These are phyloP conservation scores for Euphorbia schlechtendalii DNA, from an alignment of 441 rosid species.

Conservation along the genomic window DNA sequence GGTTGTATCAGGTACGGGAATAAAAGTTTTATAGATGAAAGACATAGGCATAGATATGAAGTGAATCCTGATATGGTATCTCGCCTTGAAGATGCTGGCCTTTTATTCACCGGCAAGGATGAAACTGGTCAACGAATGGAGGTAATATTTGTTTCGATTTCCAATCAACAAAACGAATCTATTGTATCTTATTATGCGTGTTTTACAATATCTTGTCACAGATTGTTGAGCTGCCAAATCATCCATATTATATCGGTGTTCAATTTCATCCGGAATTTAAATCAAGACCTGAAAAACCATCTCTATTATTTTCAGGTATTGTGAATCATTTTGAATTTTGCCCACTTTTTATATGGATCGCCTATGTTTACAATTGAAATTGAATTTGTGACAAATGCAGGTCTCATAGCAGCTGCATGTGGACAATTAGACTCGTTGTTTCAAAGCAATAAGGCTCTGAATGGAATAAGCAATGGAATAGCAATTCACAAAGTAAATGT, in stretches of 20 bases:
- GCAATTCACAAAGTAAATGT: conserved; percentile 25
- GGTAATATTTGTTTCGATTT: conserved; percentile 29
- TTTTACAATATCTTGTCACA: conserved; percentile 36
- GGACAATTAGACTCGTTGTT: conserved; percentile 53
- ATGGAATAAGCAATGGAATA: conserved; percentile 28
- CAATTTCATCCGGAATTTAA: conserved; percentile 98
- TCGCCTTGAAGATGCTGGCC: conserved; percentile 67
- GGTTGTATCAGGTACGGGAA: conserved; percentile 53
- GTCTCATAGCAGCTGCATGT: conserved; percentile 79
- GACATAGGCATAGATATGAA: conserved; percentile 97
- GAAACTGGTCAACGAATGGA: conserved; percentile 88
- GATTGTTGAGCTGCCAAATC: conserved; percentile 69
- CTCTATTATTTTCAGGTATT: conserved; percentile 72
- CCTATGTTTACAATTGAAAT: too few relatives aligned
- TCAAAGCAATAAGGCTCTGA: conserved; percentile 24
- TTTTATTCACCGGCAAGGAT: conserved; percentile 79
- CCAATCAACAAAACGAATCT: neutral
- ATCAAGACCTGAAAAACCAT: conserved; percentile 92
- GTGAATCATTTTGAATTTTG: too few relatives aligned
- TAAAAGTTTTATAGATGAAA: conserved; percentile 60
- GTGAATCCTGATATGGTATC: conserved; percentile 81
- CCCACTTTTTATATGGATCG: too few relatives aligned
- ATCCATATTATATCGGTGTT: conserved; percentile 81
- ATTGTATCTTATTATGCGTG: neutral
- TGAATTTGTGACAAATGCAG: conserved; percentile 22